phyloP scores from a whole-genome alignment of 805 yeast species.

The Myxozyma geophila region DNA sequence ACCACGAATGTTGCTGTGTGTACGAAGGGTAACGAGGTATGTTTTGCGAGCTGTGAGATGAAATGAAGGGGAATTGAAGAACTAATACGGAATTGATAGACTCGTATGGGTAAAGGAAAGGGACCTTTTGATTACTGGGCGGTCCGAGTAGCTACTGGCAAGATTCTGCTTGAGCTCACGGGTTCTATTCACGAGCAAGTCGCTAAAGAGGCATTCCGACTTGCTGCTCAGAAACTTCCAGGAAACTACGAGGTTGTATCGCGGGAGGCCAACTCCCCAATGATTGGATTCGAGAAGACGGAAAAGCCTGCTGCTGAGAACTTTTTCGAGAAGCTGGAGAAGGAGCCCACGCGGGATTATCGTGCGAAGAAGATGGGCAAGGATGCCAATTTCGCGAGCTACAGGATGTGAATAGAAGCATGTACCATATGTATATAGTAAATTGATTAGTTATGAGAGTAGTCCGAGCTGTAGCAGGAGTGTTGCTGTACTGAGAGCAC shows the following conservation, averaged over 20 bases:
- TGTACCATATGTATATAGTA: conserved; percentile 5
- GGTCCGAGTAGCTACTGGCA: conserved; percentile 93
- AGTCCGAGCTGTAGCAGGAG: neutral
- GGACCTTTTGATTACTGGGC: conserved; percentile 99
- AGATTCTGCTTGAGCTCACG: conserved; percentile 80
- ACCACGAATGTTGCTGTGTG: conserved; percentile 88
- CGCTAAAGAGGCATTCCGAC: conserved; percentile 85
- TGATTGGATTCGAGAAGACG: conserved; percentile 42
- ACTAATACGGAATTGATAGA: conserved; percentile 41
- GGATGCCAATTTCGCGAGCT: conserved; percentile 36
- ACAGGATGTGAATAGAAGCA: conserved; percentile 5
- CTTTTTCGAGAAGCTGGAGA: conserved; percentile 58
- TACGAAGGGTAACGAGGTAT: conserved; percentile 85
- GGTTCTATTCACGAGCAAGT: conserved; percentile 82
- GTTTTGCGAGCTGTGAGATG: neutral
- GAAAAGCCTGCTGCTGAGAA: conserved; percentile 53
- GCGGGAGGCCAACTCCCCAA: neutral
- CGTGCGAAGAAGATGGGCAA: conserved; percentile 56
- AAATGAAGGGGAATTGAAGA: neutral
- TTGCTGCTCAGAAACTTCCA: conserved; percentile 90
- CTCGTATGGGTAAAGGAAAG: conserved; percentile 99
- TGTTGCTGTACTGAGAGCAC: neutral
- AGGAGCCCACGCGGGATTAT: conserved; percentile 69
- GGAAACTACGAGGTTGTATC: conserved; percentile 26
- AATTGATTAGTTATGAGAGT: neutral